A percentile compares a stretch with the other conserved stretches of the same genome.
phyloP scores from a whole-genome alignment of 495 filamentous ascomycete species.

The Aspergillus panamensis region DNA sequence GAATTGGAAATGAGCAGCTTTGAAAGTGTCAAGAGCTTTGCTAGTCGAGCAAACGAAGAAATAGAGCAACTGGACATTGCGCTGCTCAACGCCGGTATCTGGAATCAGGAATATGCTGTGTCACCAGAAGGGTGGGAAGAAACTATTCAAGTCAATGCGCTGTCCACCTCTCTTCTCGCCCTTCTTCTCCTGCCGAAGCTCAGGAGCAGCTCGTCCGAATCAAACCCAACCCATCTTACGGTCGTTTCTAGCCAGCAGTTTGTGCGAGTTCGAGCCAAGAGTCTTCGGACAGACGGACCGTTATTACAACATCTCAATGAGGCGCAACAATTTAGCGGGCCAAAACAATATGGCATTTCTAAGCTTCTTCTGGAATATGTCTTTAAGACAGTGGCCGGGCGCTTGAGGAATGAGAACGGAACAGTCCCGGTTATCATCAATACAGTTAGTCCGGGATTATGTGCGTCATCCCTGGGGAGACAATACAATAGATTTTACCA shows the following conservation, averaged over 20 bases:
- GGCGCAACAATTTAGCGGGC: slow-evolving; percentile 25
- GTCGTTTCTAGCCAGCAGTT: slow-evolving; percentile 45
- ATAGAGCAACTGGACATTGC: slow-evolving; percentile 39
- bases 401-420: slow-evolving; percentile 32
- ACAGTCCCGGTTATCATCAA: slow-evolving; percentile 44
- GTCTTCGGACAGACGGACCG: slow-evolving; percentile 29
- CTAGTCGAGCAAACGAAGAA: slow-evolving; percentile 36
- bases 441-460: slow-evolving; percentile 45
- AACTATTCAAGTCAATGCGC: slow-evolving; percentile 55
- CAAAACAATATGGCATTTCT: slow-evolving; percentile 43
- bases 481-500: slow-evolving; percentile 40
- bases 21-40: slow-evolving; percentile 47
- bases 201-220: slow-evolving; percentile 22
- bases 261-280: slow-evolving; percentile 34
- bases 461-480: slow-evolving; percentile 38
- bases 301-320: slow-evolving; percentile 38
- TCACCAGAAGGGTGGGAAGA: slow-evolving; percentile 52
- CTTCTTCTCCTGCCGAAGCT: slow-evolving; percentile 53
- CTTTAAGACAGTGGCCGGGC: slow-evolving; percentile 34
- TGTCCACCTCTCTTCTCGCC: slow-evolving; percentile 55
- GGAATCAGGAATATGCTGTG: slow-evolving; percentile 33
- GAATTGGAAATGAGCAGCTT: slow-evolving; percentile 53
- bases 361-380: slow-evolving; percentile 50
- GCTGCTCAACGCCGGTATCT: slow-evolving; percentile 46
- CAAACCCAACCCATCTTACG: slow-evolving; percentile 34